Base-by-base conservation (phyloP, 2,329 filamentous ascomycete genomes). In the Penicillium sclerotigenum region DNA sequence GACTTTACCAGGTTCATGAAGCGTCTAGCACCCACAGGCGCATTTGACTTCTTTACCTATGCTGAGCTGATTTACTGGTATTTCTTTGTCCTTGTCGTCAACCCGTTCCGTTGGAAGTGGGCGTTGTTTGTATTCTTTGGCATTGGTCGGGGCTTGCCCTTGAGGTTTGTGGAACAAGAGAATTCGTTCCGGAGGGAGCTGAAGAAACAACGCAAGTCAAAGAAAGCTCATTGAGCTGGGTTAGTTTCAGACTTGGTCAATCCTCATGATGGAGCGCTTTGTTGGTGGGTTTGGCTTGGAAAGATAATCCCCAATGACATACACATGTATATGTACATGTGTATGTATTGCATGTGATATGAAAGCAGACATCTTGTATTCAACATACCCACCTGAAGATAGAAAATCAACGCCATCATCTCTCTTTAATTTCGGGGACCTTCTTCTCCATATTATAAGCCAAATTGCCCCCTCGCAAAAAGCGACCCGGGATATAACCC, bases 81-180 rank as follows among this genome's bases (percentile, higher is more conserved):
- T 62, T 71, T 85, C 6, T 95, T 94, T 67, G 87, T 87, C 54
- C 85, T 93, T 40, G 76, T 81, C 5, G 81, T 94, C 65, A 95
- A 95, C 68, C 91, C 91, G 0, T 95, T 95, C 73, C 79, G 90
- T 9, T 95, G 90, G 90, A 95, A 95, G 77, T 95, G 90, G 91
- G 89, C 87, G 0, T 70, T 86, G 0, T 95, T 95, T 69, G 89
- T 95, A 16, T 86, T 95, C 65, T 88, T 88, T 57, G 90, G 91
- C 0, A 70, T 93, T 29, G 89, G 88, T 0, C 79, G 83, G 41
- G 78, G 78, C 20, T 68, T 94, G 45, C 90, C 90, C 0, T 79
- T 83, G 71, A 78, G 76, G 14, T 78, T 94, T 26, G 86, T 93
- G 0, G 77, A 82, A 61, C 76, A 82, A 16, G 90, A 95, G 74